Percentiles rank a stretch among this genome's conserved stretches.
phyloP scores from a whole-genome alignment of 208 protist genomes.

The Crithidia thermophila region DNA sequence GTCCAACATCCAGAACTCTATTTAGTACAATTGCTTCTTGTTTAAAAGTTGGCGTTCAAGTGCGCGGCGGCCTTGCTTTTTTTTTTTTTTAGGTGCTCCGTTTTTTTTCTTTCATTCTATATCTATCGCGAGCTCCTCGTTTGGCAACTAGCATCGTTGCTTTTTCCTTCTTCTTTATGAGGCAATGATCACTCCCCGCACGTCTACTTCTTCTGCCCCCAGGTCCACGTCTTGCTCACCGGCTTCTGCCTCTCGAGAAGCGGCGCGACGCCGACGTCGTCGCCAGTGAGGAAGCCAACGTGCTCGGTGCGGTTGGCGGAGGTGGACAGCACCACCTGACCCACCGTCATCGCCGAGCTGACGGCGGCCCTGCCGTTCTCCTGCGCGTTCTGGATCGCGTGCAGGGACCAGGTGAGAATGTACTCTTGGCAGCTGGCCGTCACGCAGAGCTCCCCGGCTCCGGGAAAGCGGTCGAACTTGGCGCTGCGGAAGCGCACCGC shows the following conservation, averaged over 20 bases:
- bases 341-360: slow-evolving; percentile 27
- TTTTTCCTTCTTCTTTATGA: neutral
- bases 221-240: slow-evolving; percentile 32
- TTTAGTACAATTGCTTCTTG: too few relatives aligned
- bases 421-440: slow-evolving; percentile 49
- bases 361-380: slow-evolving; percentile 38
- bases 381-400: slow-evolving; percentile 35
- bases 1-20: too few relatives aligned
- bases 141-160: neutral
- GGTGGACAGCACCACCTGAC: slow-evolving; percentile 33
- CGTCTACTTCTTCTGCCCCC: slow-evolving; percentile 20
- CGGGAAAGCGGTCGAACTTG: slow-evolving; percentile 47
- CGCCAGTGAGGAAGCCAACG: slow-evolving; percentile 33
- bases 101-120: too few relatives aligned
- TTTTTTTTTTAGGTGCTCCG: too few relatives aligned
- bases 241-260: slow-evolving; percentile 24
- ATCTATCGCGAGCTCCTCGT: too few relatives aligned
- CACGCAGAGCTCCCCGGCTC: slow-evolving; percentile 45
- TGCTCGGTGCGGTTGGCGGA: slow-evolving; percentile 31
- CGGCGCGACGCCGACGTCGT: slow-evolving; percentile 25
- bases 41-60: too few relatives aligned
- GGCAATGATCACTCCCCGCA: neutral
- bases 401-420: slow-evolving; percentile 64
- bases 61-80: too few relatives aligned
- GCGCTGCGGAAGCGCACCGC: slow-evolving; percentile 46